A percentile compares a stretch with the other conserved stretches of the same genome.
Conservation (phyloP, 2,329 filamentous ascomycete species). For the Elsinoe arachidis region DNA sequence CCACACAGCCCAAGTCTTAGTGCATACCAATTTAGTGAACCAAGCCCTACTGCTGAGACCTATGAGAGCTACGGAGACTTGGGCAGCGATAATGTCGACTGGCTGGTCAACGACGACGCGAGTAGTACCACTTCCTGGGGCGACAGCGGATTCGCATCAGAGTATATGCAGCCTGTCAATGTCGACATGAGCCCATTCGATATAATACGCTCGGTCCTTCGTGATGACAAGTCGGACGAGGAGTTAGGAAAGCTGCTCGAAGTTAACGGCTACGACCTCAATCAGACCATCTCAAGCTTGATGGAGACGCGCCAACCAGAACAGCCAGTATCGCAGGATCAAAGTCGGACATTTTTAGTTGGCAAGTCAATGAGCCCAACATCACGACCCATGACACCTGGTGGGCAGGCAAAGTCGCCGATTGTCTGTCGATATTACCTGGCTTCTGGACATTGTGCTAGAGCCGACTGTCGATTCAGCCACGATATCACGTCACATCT, state of each 20-base stretch:
- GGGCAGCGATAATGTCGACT: constrained; percentile 91
- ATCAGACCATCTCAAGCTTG: constrained; percentile 79
- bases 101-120: constrained; percentile 78
- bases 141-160: constrained; percentile 67
- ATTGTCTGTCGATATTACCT: constrained; percentile 97
- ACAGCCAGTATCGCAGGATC: constrained; percentile 39
- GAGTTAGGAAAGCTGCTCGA: constrained; percentile 90
- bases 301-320: constrained; percentile 51
- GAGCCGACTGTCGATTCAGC: constrained; percentile 93
- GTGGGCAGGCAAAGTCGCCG: constrained; percentile 67
- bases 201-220: constrained; percentile 89
- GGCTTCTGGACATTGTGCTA: constrained; percentile 87
- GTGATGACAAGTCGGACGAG: constrained; percentile 80
- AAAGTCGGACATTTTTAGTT: constrained; percentile 62
- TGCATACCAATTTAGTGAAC: constrained; percentile 89
- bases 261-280: constrained; percentile 83
- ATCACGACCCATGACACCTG: constrained; percentile 65
- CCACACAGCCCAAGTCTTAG: constrained; percentile 91
- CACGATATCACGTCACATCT: constrained; percentile 93
- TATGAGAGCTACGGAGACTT: constrained; percentile 89
- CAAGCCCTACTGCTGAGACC: constrained; percentile 70
- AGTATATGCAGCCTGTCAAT: constrained; percentile 61
- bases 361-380: constrained; percentile 80
- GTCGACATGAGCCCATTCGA: constrained; percentile 96
- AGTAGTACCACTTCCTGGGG: constrained; percentile 72